phyloP scores from a whole-genome alignment of 2,329 filamentous ascomycete genomes.

The Penicillium glabrum region DNA sequence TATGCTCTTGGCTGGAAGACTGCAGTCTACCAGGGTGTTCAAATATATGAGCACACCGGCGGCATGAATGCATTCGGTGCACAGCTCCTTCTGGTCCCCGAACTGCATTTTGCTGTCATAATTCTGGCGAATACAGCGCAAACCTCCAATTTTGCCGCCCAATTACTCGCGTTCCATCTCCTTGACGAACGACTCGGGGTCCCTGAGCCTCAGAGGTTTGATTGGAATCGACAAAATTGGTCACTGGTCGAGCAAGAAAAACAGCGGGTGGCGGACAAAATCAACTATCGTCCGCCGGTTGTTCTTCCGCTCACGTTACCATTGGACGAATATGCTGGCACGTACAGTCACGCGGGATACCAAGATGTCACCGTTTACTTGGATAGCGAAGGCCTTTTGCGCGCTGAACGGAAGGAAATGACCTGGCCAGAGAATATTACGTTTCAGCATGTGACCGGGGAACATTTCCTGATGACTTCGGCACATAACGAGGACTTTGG shows the following conservation, averaged over 20 bases:
- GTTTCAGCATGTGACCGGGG: not conserved
- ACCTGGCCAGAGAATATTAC: not conserved
- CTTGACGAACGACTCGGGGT: not conserved
- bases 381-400: not conserved
- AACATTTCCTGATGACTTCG: not conserved
- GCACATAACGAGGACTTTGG: not conserved
- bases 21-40: too few relatives aligned
- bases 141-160: not conserved
- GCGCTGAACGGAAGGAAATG: not conserved
- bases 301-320: not conserved
- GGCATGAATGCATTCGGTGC: too few relatives aligned
- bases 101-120: not conserved
- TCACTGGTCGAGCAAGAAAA: not conserved
- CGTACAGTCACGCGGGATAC: not conserved
- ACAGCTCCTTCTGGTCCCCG: not conserved
- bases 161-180: not conserved
- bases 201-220: not conserved
- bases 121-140: constrained; percentile 1
- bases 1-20: too few relatives aligned
- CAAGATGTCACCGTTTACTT: not conserved
- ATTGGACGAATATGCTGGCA: not conserved
- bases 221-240: constrained; percentile 1
- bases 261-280: not conserved
- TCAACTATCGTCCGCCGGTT: not conserved
- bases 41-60: too few relatives aligned